phyloP scores from a whole-genome alignment of 805 yeast genomes.

The Starmerella sirachaensis region DNA sequence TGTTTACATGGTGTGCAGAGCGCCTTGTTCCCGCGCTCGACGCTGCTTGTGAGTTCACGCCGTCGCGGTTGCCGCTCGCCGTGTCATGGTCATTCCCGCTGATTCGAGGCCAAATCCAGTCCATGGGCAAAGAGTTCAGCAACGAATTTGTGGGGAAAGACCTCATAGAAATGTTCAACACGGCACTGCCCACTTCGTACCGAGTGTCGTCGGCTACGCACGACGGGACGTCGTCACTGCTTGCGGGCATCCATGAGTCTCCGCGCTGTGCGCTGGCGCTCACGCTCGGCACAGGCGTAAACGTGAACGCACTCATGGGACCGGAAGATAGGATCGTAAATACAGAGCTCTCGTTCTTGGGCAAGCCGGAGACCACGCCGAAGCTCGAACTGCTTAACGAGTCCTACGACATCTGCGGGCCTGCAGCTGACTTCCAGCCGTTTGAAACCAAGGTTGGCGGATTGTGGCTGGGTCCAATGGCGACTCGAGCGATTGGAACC shows the following conservation, averaged over 20 bases:
- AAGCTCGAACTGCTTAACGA: conserved; percentile 3
- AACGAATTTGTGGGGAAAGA: conserved; percentile 5
- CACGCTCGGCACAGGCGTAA: conserved; percentile 24
- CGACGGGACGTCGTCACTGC: conserved; percentile 22
- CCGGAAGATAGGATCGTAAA: conserved; percentile 9
- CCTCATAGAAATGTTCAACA: conserved; percentile 13
- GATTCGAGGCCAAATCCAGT: conserved; percentile 13
- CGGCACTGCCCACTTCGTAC: conserved; percentile 2
- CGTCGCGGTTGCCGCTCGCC: not conserved
- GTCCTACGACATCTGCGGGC: conserved; percentile 10
- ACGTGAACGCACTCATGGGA: conserved; percentile 11
- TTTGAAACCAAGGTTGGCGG: conserved; percentile 20
- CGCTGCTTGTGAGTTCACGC: not conserved
- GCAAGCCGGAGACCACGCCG: conserved; percentile 12
- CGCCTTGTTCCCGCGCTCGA: conserved; percentile 7
- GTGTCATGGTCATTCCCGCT: conserved; percentile 25
- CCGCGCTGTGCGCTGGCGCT: conserved; percentile 18
- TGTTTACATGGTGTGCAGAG: conserved; percentile 18
- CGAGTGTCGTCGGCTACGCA: conserved; percentile 14
- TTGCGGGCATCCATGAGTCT: conserved; percentile 15
- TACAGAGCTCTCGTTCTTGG: conserved; percentile 21
- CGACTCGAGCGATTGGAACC: not conserved
- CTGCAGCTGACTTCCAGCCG: conserved; percentile 16
- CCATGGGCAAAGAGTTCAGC: conserved; percentile 23
- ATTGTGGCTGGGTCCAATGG: conserved; percentile 15